Evolutionary conservation across 805 yeast species (phyloP).

Genomic region (Vanderwaltozyma verrucispora): DNA sequence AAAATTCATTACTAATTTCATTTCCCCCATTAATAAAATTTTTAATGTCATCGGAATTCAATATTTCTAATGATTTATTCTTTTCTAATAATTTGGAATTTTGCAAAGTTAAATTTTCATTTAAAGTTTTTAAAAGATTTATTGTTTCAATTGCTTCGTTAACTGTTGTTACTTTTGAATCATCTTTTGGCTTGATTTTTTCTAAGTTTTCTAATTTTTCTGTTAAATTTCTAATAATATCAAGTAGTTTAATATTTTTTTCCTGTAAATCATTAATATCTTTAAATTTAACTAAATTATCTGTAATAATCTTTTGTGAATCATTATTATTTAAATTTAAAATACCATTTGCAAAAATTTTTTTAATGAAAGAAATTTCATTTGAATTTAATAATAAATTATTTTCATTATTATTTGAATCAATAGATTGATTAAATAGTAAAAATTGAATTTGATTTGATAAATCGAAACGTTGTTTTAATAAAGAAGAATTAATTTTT

Average conservation of each 20-base stretch:
- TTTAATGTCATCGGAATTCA: neutral
- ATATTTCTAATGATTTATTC: conserved; percentile 1
- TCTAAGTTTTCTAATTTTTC: conserved; percentile 58
- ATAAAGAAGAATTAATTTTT: conserved; percentile 31
- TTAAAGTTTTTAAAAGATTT: conserved; percentile 19
- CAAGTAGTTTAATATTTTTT: conserved; percentile 61
- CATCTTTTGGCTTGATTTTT: conserved; percentile 5
- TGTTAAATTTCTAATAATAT: conserved; percentile 50
- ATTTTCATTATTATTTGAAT: conserved; percentile 17
- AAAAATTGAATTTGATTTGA: conserved; percentile 73
- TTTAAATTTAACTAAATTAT: conserved; percentile 60
- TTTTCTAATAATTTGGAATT: neutral
- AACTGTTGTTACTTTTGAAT: conserved; percentile 32
- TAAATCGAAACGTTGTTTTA: conserved; percentile 54
- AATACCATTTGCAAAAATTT: conserved; percentile 30
- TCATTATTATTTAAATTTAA: conserved; percentile 7
- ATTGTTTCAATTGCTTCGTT: conserved; percentile 59
- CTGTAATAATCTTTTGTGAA: conserved; percentile 58
- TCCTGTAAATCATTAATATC: conserved; percentile 57
- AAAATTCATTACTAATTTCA: neutral
- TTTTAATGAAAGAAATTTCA: conserved; percentile 52
- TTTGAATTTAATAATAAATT: conserved; percentile 39
- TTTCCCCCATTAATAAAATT: neutral
- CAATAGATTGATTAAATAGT: conserved; percentile 40
- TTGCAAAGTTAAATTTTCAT: neutral